These are phyloP conservation scores for Termitomyces sp. DNA, from an alignment of 768 basidiomycete genomes.

Conservation along the genomic window DNA sequence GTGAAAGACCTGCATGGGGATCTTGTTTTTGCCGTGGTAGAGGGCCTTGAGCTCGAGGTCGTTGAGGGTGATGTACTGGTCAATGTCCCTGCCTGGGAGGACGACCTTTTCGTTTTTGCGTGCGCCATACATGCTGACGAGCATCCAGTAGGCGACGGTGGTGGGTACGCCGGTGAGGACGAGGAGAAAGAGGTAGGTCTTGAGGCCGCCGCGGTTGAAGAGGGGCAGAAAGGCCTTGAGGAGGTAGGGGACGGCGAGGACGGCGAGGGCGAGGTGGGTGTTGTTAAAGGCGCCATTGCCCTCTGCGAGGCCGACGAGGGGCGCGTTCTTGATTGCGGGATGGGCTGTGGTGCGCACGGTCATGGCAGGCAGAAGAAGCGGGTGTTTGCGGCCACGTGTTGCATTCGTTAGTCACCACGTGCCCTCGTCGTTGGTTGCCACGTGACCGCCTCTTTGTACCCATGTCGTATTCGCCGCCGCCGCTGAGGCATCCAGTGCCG, in stretches of 20 bases:
- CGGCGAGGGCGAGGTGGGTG: constrained; percentile 64
- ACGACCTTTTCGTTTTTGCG: constrained; percentile 81
- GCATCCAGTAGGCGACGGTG: constrained; percentile 82
- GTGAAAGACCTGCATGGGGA: constrained; percentile 96
- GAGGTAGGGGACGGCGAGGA: constrained; percentile 79
- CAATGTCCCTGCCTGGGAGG: constrained; percentile 80
- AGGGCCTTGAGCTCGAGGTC: constrained; percentile 73
- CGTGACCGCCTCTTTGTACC: neutral
- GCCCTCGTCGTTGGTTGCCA: too few relatives aligned
- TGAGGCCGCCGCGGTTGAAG: constrained; percentile 79
- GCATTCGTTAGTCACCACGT: too few relatives aligned
- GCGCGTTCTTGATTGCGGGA: constrained; percentile 69
- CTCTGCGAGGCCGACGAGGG: constrained; percentile 75
- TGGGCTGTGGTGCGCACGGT: neutral
- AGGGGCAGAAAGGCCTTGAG: constrained; percentile 79
- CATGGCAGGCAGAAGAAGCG: neutral
- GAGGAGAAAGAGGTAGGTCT: constrained; percentile 79
- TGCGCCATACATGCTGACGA: constrained; percentile 77
- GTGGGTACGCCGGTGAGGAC: constrained; percentile 70
- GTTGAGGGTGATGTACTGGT: constrained; percentile 88
- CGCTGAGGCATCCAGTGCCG: constrained; percentile 82
- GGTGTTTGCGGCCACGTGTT: neutral
- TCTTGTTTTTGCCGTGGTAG: constrained; percentile 84
- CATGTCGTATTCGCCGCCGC: constrained; percentile 57
- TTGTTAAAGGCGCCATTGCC: constrained; percentile 86